phyloP scores from a whole-genome alignment of 495 filamentous ascomycete species.

The Penicillium bovifimosum region DNA sequence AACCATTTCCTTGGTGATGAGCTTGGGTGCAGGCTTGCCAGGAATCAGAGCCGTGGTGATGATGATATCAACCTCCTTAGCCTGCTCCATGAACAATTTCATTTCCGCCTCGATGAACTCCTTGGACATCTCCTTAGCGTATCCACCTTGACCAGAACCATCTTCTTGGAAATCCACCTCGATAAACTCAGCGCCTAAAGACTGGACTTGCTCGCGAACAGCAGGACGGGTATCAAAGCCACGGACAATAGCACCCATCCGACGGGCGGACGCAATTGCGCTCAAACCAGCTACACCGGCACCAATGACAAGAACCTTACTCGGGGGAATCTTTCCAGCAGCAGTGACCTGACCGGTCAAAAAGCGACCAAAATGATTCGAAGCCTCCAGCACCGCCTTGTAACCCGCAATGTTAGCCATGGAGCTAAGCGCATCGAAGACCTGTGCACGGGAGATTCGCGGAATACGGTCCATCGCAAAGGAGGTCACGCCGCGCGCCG shows the following conservation, averaged over 20 bases:
- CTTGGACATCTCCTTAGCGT: slow-evolving; percentile 83
- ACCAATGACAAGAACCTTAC: slow-evolving; percentile 78
- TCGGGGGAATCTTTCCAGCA: slow-evolving; percentile 75
- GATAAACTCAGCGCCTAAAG: slow-evolving; percentile 76
- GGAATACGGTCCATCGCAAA: slow-evolving; percentile 87
- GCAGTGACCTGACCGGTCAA: slow-evolving; percentile 79
- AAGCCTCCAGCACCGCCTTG: slow-evolving; percentile 77
- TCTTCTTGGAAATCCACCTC: slow-evolving; percentile 82
- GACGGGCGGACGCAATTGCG: slow-evolving; percentile 72
- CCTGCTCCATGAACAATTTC: slow-evolving; percentile 79
- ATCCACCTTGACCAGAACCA: slow-evolving; percentile 73
- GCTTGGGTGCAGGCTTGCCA: slow-evolving; percentile 65
- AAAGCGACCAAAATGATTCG: slow-evolving; percentile 76
- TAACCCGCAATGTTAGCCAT: slow-evolving; percentile 89
- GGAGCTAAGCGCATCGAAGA: slow-evolving; percentile 68
- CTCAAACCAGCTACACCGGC: slow-evolving; percentile 76
- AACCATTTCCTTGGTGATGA: slow-evolving; percentile 75
- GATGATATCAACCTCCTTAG: slow-evolving; percentile 73
- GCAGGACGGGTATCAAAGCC: slow-evolving; percentile 78
- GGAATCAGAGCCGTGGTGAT: slow-evolving; percentile 81
- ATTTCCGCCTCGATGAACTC: slow-evolving; percentile 85
- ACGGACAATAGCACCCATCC: slow-evolving; percentile 77
- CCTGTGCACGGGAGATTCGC: slow-evolving; percentile 73
- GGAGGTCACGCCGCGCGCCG: slow-evolving; percentile 54
- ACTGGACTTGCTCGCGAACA: slow-evolving; percentile 77